Evolutionary conservation across 2,329 filamentous ascomycete species (phyloP).

Genomic region (Cytospora paraplurivora): DNA sequence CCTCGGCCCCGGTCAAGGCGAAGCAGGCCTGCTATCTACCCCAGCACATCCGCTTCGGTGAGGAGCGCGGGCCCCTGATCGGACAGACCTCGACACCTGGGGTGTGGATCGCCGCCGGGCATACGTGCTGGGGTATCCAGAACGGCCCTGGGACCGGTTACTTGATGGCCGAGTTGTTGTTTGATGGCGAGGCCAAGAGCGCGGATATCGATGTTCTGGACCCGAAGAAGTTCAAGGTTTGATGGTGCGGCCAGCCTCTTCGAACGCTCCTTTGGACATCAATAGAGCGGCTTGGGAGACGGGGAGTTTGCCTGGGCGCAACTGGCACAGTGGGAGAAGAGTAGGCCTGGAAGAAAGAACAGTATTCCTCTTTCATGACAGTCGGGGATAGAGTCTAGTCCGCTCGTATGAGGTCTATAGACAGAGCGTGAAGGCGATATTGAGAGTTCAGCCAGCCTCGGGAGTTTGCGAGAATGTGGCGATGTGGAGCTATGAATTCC

Average conservation of each 20-base stretch:
- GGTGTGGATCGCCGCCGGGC: constrained; percentile 80
- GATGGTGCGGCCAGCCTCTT: constrained; percentile 14
- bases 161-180: constrained; percentile 76
- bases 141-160: constrained; percentile 88
- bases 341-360: no score
- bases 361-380: no score
- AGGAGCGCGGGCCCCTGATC: constrained; percentile 70
- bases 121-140: constrained; percentile 98
- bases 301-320: no score
- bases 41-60: constrained; percentile 65
- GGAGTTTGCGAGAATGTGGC: no score
- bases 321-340: no score
- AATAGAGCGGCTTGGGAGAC: not conserved
- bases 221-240: constrained; percentile 64
- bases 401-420: no score
- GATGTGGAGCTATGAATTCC: no score
- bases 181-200: constrained; percentile 71
- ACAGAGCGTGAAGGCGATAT: no score
- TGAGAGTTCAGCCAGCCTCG: no score
- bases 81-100: constrained; percentile 74
- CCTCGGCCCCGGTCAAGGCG: constrained; percentile 67
- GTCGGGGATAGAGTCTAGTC: no score
- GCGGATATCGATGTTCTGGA: constrained; percentile 68
- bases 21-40: constrained; percentile 94
- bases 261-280: not conserved